Base-by-base conservation (phyloP, 768 basidiomycete genomes). In the Coprinopsis sp. region DNA sequence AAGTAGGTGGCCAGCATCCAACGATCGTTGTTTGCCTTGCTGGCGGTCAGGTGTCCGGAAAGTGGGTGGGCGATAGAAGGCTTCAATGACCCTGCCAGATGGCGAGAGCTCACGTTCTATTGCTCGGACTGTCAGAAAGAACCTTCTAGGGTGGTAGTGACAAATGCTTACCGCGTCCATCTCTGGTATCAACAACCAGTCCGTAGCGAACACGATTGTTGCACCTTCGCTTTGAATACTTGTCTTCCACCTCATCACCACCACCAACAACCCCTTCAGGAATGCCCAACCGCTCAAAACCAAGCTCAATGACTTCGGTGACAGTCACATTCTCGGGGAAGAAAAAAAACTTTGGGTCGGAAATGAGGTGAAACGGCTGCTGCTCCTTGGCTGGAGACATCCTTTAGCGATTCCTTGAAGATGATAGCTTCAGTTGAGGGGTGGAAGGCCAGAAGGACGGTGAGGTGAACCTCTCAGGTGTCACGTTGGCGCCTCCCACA, bases 181-280 rank as follows among this genome's bases (percentile, higher is more conserved):
- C 82, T 33, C 72, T 71, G 53, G 33, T 18, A 31, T 77, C 69
- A 19, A 84, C 77, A 10, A 76, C 71, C 45, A 99, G 67, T n/a
- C 79, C 79, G 62, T 98, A 98, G 45, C 91, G 75, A 28, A 97
- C 88, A 47, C 89, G 76, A 7, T 78, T 64, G 6, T 78, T 72
- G 59, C 91, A 95, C 52, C 84, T 74, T 49, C 93, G 72, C 67
- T 92, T 91, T 5, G 78, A 73, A 27, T 83, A 71, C 61, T 95
- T 93, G 61, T 97, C 95, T 64, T 99, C 96, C 1, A 99, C 79
- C 58, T 97, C 95, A 62, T 99, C 96, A 1, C 96, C 96, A 2
- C 96, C 96, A 62, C 97, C 94, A 2, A 98, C 95, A 2, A 99
- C 92, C 14, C 94, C 96, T 30, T 96, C 95, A 28, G 79, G 70